phyloP scores from a whole-genome alignment of 192 early-diverging fungal genomes.

The Rhizoclosmatium globosum region DNA sequence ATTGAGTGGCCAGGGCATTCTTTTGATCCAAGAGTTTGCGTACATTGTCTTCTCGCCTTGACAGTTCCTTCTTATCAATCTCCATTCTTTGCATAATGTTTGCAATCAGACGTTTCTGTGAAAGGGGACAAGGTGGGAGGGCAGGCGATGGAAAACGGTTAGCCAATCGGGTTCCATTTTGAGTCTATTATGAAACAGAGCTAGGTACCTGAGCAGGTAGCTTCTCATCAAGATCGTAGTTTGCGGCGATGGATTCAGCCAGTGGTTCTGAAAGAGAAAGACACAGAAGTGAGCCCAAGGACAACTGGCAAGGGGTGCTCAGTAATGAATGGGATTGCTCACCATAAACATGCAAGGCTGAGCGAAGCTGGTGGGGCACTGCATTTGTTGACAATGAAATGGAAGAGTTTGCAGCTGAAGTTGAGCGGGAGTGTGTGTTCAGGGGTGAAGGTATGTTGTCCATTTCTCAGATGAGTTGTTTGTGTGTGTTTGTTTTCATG shows the following conservation, averaged over 20 bases:
- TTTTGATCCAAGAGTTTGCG: conserved; percentile 15
- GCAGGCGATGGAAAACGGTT: background rate
- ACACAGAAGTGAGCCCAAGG: background rate
- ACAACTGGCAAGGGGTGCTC: too few relatives aligned
- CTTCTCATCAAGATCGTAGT: conserved; percentile 28
- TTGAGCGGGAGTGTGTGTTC: background rate
- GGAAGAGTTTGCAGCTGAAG: background rate
- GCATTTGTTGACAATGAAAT: background rate
- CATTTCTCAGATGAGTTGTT: too few relatives aligned
- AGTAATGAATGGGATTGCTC: too few relatives aligned
- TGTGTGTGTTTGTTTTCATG: too few relatives aligned
- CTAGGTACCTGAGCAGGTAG: conserved; percentile 27
- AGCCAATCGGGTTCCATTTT: too few relatives aligned
- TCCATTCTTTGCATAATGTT: conserved; percentile 36
- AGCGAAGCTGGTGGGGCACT: background rate
- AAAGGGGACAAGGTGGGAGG: background rate
- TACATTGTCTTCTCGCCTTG: conserved; percentile 15
- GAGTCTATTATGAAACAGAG: background rate
- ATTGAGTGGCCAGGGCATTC: conserved; percentile 10
- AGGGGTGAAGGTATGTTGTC: background rate
- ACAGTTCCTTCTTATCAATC: conserved; percentile 42
- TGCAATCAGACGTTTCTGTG: conserved; percentile 40
- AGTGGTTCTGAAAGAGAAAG: conserved; percentile 15
- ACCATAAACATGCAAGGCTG: background rate
- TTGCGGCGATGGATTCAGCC: conserved; percentile 16